Conservation (phyloP, 352 stramenopile genomes). For the Phytophthora citrophthora region DNA sequence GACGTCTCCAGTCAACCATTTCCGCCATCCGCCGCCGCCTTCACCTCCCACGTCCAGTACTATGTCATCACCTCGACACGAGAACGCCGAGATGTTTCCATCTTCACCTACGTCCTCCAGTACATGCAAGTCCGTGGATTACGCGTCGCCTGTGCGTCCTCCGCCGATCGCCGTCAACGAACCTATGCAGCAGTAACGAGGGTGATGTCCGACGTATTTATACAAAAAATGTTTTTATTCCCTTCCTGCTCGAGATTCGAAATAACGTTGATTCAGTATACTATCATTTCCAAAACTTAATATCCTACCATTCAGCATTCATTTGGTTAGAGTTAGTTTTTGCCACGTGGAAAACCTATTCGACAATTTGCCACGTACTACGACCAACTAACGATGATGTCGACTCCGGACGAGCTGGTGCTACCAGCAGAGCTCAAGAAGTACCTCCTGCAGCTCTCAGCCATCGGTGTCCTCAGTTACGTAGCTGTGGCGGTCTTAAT, state of each 20-base stretch:
- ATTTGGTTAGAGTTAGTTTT: constrained; percentile 2
- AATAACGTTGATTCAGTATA: background rate
- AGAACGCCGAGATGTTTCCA: constrained; percentile 27
- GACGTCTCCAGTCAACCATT: constrained; percentile 73
- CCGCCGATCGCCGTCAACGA: constrained; percentile 28
- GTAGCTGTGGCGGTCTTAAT: constrained; percentile 68
- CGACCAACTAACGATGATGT: constrained; percentile 11
- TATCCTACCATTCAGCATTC: background rate
- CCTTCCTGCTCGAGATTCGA: background rate
- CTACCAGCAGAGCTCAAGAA: constrained; percentile 43
- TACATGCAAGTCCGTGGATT: constrained; percentile 29
- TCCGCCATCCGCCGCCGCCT: constrained; percentile 55
- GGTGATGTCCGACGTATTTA: constrained; percentile 28
- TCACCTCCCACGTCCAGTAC: constrained; percentile 42
- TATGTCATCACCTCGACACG: constrained; percentile 37
- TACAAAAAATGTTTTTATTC: constrained; percentile 23
- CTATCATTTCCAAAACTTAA: background rate
- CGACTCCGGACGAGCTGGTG: constrained; percentile 24
- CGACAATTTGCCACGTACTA: constrained; percentile 15
- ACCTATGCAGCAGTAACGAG: constrained; percentile 15
- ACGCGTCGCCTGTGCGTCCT: constrained; percentile 11
- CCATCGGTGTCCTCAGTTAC: constrained; percentile 68
- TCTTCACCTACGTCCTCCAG: constrained; percentile 22
- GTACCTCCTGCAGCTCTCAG: constrained; percentile 56
- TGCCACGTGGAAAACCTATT: constrained; percentile 31